Conservation (phyloP, 2,329 filamentous ascomycete genomes). For the Nannizzia gypsea region DNA sequence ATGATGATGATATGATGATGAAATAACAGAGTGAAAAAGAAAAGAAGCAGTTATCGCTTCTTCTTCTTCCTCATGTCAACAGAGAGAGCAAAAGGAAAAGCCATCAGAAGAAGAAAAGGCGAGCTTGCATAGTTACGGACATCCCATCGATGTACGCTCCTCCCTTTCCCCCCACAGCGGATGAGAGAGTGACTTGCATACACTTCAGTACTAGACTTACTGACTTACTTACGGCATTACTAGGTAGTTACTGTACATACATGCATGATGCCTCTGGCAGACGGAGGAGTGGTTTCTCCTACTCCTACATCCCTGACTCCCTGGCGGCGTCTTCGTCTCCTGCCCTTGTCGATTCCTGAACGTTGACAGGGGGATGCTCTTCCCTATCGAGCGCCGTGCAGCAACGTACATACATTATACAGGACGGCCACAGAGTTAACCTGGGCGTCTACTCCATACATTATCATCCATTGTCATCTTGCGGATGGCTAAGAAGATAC, state of each 20-base stretch:
- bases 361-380: not conserved
- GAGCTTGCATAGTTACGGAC: not conserved
- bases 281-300: too few species aligned
- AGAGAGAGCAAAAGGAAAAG: not conserved
- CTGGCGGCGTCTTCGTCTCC: not conserved
- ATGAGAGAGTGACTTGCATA: not conserved
- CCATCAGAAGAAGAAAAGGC: not conserved
- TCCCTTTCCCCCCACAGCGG: not conserved
- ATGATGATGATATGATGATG: too few species aligned
- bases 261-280: too few species aligned
- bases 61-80: not conserved
- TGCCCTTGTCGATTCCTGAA: not conserved
- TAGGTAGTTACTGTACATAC: too few species aligned
- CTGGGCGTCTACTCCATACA: too few species aligned
- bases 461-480: too few species aligned
- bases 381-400: slow-evolving; percentile 1
- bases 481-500: too few species aligned
- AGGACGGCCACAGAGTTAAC: too few species aligned
- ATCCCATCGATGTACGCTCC: not conserved
- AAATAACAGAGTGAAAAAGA: not conserved
- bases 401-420: not conserved
- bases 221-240: too few species aligned
- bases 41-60: not conserved
- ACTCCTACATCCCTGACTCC: not conserved
- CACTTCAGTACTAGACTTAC: too few species aligned